These are phyloP conservation scores for Bathelium albidoporum DNA, from an alignment of 495 filamentous ascomycete species.

Conservation along the genomic window DNA sequence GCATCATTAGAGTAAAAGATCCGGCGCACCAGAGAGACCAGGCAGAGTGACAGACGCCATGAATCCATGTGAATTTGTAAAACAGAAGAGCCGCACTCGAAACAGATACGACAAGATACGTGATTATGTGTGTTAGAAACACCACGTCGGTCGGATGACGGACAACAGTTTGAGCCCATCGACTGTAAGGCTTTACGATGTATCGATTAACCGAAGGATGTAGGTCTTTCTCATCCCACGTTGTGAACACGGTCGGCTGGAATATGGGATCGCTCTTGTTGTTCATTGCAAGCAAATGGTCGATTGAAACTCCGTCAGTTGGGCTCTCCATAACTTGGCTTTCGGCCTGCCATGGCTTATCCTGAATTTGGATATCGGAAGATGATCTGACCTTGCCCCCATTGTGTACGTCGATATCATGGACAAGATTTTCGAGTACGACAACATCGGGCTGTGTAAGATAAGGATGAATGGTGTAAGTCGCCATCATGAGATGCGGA, in stretches of 20 bases:
- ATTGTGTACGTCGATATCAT: slow-evolving; percentile 7
- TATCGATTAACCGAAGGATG: slow-evolving; percentile 34
- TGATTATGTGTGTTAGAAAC: slow-evolving; percentile 63
- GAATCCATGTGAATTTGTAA: slow-evolving; percentile 52
- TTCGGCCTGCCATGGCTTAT: too few species aligned
- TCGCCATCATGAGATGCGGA: neutral
- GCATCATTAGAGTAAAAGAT: slow-evolving; percentile 68
- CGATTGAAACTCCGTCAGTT: slow-evolving; percentile 6
- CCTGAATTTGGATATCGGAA: too few species aligned
- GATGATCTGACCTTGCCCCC: too few species aligned
- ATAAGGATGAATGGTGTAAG: slow-evolving; percentile 11
- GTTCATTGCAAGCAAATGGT: slow-evolving; percentile 41
- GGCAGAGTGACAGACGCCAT: slow-evolving; percentile 51
- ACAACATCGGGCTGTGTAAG: slow-evolving; percentile 15
- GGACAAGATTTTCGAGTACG: slow-evolving; percentile 15
- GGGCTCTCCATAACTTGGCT: too few species aligned
- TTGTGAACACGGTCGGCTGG: slow-evolving; percentile 44
- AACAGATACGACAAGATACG: slow-evolving; percentile 58
- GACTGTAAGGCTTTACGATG: slow-evolving; percentile 47
- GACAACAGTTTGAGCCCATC: slow-evolving; percentile 43
- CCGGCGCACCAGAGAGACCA: slow-evolving; percentile 57
- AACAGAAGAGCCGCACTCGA: slow-evolving; percentile 57
- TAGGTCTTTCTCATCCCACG: slow-evolving; percentile 40
- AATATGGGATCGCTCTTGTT: slow-evolving; percentile 38
- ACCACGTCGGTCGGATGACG: slow-evolving; percentile 59